phyloP scores from a whole-genome alignment of 441 rosid genomes.

The Eruca vesicaria region DNA sequence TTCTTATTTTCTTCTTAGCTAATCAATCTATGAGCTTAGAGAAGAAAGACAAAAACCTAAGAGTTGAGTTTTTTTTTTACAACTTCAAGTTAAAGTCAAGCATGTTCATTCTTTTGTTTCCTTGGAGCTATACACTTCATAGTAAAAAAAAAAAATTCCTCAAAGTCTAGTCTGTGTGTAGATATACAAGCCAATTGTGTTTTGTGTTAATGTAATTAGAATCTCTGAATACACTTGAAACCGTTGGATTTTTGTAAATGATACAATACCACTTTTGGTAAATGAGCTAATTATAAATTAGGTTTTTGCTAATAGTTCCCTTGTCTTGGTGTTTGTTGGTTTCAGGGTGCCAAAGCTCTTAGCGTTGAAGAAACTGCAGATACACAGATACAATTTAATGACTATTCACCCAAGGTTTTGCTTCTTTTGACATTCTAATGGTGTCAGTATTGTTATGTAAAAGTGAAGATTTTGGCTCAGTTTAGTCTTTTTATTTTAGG shows the following conservation, averaged over 20 bases:
- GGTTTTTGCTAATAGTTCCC: neutral
- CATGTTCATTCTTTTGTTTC: too few species aligned
- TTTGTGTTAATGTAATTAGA: neutral
- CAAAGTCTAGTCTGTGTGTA: too few species aligned
- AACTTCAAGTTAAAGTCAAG: too few species aligned
- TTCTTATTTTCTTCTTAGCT: neutral
- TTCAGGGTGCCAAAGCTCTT: conserved; percentile 35
- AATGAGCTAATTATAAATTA: neutral
- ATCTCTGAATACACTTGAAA: neutral
- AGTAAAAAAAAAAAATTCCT: too few species aligned
- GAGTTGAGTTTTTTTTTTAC: too few species aligned
- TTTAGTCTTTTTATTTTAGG: conserved; percentile 9
- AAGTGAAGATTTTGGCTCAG: neutral
- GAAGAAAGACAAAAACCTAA: too few species aligned
- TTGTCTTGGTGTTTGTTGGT: conserved; percentile 1
- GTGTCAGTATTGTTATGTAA: neutral
- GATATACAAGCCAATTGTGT: neutral
- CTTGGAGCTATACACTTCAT: too few species aligned
- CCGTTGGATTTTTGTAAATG: neutral
- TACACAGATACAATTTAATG: conserved; percentile 35
- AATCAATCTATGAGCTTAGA: neutral
- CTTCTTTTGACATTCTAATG: neutral
- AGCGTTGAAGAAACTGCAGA: conserved; percentile 36
- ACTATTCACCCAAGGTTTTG: conserved; percentile 61
- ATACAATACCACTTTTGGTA: neutral